Conservation (phyloP, 1,284 basidiomycete genomes). For the Ustilago xerochloae region DNA sequence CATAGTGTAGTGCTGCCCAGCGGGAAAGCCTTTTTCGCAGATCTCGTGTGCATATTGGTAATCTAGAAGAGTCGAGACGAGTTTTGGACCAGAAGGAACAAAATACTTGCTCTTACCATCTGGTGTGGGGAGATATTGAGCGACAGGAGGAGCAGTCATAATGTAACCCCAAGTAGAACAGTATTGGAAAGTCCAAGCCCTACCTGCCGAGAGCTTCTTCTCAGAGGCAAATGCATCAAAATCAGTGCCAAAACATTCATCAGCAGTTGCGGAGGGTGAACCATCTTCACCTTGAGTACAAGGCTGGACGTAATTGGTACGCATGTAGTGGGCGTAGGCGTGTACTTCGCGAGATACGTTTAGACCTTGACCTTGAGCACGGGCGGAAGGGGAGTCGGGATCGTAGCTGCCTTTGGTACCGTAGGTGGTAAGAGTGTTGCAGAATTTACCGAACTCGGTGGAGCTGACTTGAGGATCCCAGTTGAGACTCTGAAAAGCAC, state of each 20-base stretch:
- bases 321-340: conserved; percentile 45
- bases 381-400: conserved; percentile 5
- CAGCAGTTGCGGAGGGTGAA: conserved; percentile 9
- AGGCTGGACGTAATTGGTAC: conserved; percentile 40
- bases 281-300: conserved; percentile 44
- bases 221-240: conserved; percentile 75
- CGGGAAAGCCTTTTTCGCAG: conserved; percentile 82
- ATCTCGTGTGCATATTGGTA: conserved; percentile 82
- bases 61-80: conserved; percentile 80
- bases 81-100: conserved; percentile 70
- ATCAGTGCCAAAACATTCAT: conserved; percentile 81
- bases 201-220: conserved; percentile 77
- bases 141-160: conserved; percentile 57
- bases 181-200: conserved; percentile 81
- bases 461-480: conserved; percentile 54
- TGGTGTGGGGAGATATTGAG: conserved; percentile 21
- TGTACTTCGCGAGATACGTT: conserved; percentile 35
- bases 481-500: conserved; percentile 60
- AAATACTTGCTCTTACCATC: conserved; percentile 39
- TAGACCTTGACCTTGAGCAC: conserved; percentile 13
- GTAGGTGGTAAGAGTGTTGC: conserved; percentile 39
- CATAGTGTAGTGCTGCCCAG: conserved; percentile 79
- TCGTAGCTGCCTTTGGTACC: conserved; percentile 25
- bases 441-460: conserved; percentile 50
- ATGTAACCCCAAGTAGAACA: conserved; percentile 97